Percentiles rank a stretch among this genome's conserved stretches.
These are phyloP conservation scores for Collariella sp. DNA, from an alignment of 495 filamentous ascomycete genomes.

Conservation along the genomic window DNA sequence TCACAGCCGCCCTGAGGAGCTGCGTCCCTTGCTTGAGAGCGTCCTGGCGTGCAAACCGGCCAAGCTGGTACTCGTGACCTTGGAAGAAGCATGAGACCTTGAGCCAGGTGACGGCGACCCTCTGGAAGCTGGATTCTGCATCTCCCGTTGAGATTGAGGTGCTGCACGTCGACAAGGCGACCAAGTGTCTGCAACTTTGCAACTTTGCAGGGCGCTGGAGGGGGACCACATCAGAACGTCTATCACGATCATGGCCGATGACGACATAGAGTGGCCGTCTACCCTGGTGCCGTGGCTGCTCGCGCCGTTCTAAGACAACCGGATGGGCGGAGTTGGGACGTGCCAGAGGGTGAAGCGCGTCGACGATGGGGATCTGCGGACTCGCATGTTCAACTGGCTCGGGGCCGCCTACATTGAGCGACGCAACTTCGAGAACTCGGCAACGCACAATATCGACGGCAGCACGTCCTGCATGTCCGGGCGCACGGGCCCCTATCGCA, in stretches of 20 bases:
- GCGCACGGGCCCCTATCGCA: conserved; percentile 73
- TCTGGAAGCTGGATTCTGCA: conserved; percentile 19
- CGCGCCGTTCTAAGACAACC: conserved; percentile 70
- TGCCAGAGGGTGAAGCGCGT: conserved; percentile 70
- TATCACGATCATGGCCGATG: conserved; percentile 77
- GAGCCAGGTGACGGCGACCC: conserved; percentile 34
- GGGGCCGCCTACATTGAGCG: conserved; percentile 76
- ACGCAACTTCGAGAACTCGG: conserved; percentile 82
- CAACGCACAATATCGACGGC: conserved; percentile 76
- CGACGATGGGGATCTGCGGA: conserved; percentile 46
- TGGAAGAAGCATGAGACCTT: conserved; percentile 42
- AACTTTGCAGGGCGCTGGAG: conserved; percentile 69
- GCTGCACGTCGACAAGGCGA: conserved; percentile 39
- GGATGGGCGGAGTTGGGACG: conserved; percentile 73
- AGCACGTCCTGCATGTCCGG: conserved; percentile 84
- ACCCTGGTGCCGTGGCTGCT: conserved; percentile 74
- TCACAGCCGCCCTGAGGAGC: conserved; percentile 45
- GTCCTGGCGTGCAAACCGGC: conserved; percentile 44
- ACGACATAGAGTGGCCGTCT: conserved; percentile 77
- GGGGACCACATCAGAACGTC: conserved; percentile 53
- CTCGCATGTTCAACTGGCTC: conserved; percentile 64
- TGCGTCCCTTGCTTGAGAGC: conserved; percentile 44
- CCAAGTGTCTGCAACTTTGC: conserved; percentile 82
- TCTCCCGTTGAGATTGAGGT: conserved; percentile 34
- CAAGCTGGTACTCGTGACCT: conserved; percentile 47